phyloP scores from a whole-genome alignment of 2,329 filamentous ascomycete genomes.

The Colletotrichum costaricense region DNA sequence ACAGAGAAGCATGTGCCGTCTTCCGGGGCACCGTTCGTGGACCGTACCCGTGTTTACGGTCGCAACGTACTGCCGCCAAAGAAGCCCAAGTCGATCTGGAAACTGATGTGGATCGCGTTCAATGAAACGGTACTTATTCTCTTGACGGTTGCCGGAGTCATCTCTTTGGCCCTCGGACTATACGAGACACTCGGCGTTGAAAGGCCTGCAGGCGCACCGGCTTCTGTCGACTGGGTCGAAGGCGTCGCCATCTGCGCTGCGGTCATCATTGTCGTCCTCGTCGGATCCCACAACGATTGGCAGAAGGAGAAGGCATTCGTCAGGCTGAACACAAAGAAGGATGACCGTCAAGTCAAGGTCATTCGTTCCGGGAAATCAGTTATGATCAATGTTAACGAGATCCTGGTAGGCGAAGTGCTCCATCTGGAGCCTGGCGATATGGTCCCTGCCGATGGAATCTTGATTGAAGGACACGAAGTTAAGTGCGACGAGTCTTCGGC shows the following conservation, averaged over 20 bases:
- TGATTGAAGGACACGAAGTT: conserved; percentile 65
- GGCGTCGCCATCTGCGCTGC: conserved; percentile 66
- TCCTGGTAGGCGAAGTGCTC: conserved; percentile 70
- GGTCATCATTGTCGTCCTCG: conserved; percentile 64
- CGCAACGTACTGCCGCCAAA: conserved; percentile 41
- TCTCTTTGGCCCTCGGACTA: conserved; percentile 68
- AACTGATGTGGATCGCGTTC: conserved; percentile 67
- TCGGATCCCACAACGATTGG: conserved; percentile 65
- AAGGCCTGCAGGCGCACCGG: conserved; percentile 46
- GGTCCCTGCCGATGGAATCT: conserved; percentile 76
- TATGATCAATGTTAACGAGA: conserved; percentile 67
- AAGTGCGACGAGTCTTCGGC: conserved; percentile 79
- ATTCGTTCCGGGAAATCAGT: conserved; percentile 66
- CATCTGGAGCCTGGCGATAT: conserved; percentile 74
- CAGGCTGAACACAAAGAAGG: conserved; percentile 62
- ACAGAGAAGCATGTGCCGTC: not conserved
- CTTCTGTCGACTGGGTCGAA: conserved; percentile 63
- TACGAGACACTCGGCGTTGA: conserved; percentile 65
- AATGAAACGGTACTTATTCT: conserved; percentile 71
- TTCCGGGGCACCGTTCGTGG: conserved; percentile 44
- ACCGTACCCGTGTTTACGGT: conserved; percentile 67
- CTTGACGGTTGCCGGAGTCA: conserved; percentile 65
- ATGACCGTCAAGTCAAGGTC: conserved; percentile 65
- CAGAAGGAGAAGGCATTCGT: conserved; percentile 66
- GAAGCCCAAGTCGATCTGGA: conserved; percentile 19